Evolutionary conservation across 31 red algal genomes (phyloP).

Genomic region (Odonthalia washingtoniensis): DNA sequence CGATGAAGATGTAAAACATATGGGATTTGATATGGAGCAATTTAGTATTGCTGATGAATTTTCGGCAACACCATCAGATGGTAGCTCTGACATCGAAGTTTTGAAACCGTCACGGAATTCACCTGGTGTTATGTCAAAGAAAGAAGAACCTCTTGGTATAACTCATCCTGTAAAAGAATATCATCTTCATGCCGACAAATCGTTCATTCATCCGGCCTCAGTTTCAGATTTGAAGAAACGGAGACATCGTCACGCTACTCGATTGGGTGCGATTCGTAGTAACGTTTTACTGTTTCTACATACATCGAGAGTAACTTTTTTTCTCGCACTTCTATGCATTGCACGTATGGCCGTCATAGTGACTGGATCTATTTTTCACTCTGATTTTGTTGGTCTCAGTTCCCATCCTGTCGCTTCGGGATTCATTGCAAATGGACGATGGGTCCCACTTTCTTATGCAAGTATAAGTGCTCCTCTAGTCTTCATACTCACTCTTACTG

Average conservation of each 20-base stretch:
- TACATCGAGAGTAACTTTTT: constrained; percentile 31
- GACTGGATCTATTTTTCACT: constrained; percentile 27
- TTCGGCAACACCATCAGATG: too few relatives aligned
- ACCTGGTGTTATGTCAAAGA: background rate
- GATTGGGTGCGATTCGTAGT: constrained; percentile 2
- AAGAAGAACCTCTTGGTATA: background rate
- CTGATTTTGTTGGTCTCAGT: constrained; percentile 23
- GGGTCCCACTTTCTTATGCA: constrained; percentile 29
- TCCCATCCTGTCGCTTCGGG: too few relatives aligned
- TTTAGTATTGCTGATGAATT: background rate
- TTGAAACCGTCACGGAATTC: background rate
- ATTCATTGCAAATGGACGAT: background rate
- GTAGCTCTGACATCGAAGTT: background rate
- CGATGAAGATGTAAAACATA: background rate
- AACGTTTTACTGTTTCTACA: constrained; percentile 38
- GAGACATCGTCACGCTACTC: constrained; percentile 1
- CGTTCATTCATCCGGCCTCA: background rate
- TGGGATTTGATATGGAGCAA: background rate
- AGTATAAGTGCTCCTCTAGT: background rate
- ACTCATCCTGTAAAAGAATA: background rate
- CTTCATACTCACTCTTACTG: constrained; percentile 2
- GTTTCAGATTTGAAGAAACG: background rate
- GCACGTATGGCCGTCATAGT: background rate
- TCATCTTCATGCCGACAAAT: background rate
- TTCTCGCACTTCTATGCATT: constrained; percentile 21